phyloP scores from a whole-genome alignment of 148 eudicot species.

The Heliamphora exappendiculata region DNA sequence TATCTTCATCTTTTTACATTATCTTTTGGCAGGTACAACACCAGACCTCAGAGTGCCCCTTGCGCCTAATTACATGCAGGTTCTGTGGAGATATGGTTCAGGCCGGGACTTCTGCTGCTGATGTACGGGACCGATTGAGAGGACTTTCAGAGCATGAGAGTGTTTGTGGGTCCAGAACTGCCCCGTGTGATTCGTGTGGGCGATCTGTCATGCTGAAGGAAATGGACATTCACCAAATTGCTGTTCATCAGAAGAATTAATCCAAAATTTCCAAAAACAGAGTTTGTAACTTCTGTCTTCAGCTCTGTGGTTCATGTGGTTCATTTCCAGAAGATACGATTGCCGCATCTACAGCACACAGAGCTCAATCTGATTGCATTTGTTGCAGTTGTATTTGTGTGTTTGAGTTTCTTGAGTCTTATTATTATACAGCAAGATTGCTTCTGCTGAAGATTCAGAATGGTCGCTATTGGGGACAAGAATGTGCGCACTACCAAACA shows the following conservation, averaged over 20 bases:
- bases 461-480: too few relatives aligned
- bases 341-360: neutral
- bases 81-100: slow-evolving; percentile 89
- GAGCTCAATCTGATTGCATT: neutral
- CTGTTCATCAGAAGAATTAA: slow-evolving; percentile 74
- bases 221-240: slow-evolving; percentile 87
- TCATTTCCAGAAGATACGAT: neutral
- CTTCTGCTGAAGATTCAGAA: too few relatives aligned
- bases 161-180: slow-evolving; percentile 79
- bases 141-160: slow-evolving; percentile 88
- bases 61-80: slow-evolving; percentile 72
- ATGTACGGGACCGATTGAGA: slow-evolving; percentile 65
- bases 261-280: neutral
- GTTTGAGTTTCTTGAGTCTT: too few relatives aligned
- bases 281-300: neutral
- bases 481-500: too few relatives aligned
- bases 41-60: slow-evolving; percentile 62
- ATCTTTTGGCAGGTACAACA: slow-evolving; percentile 56
- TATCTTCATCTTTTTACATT: neutral
- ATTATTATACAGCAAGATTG: too few relatives aligned
- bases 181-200: slow-evolving; percentile 92
- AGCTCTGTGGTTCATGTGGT: neutral
- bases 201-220: slow-evolving; percentile 88
- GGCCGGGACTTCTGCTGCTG: slow-evolving; percentile 65
- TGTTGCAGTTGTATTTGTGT: neutral